A percentile compares a stretch with the other conserved stretches of the same genome.
phyloP scores from a whole-genome alignment of 345 rosid genomes.

The Ceriops zippeliana region DNA sequence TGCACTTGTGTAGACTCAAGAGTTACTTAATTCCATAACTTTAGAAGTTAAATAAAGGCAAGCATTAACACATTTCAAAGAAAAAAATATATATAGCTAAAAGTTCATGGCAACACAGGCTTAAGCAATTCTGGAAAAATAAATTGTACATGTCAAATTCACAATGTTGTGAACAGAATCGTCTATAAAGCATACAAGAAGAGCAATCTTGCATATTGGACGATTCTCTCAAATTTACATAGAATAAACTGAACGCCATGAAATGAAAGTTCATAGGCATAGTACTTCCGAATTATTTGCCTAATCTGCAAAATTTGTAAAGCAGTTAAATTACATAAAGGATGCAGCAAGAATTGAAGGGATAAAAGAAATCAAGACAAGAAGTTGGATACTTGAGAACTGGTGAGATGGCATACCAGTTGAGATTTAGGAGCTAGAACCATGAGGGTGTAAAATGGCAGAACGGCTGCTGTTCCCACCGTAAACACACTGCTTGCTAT shows the following conservation, averaged over 20 bases:
- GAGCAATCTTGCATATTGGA: not conserved
- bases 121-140: not conserved
- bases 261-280: not conserved
- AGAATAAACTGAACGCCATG: not conserved
- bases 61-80: not conserved
- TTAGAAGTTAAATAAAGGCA: not conserved
- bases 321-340: not conserved
- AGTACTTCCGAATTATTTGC: not conserved
- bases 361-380: not conserved
- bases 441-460: constrained; percentile 91
- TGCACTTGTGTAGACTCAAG: constrained; percentile 23
- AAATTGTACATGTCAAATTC: not conserved
- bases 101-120: not conserved
- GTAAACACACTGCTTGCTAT: constrained; percentile 65
- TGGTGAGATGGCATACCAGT: constrained; percentile 39
- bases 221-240: not conserved
- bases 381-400: constrained; percentile 4
- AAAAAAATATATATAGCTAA: not conserved
- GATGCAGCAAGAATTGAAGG: not conserved
- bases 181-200: not conserved
- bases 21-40: not conserved
- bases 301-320: not conserved
- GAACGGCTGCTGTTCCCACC: constrained; percentile 74
- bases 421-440: constrained; percentile 84
- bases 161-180: not conserved